These are phyloP conservation scores for Stagonosporopsis chrysanthemi DNA, from an alignment of 2,329 filamentous ascomycete species.

Conservation along the genomic window DNA sequence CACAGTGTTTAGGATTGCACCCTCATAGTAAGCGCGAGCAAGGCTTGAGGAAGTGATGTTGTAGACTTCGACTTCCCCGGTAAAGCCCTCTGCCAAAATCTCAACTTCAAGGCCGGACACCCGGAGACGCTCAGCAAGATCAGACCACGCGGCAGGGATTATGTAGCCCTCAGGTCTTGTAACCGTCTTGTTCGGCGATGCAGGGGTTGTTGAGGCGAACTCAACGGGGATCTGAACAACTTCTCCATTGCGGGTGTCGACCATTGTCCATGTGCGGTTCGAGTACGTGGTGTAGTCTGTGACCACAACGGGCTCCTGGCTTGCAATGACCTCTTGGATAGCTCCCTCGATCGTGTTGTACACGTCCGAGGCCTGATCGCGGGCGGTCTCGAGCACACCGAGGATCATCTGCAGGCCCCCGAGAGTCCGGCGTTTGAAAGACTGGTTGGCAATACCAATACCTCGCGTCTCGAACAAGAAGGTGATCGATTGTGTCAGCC, in stretches of 20 bases:
- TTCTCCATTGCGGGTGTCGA: conserved; percentile 41
- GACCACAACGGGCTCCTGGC: conserved; percentile 40
- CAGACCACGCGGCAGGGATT: conserved; percentile 47
- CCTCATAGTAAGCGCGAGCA: conserved; percentile 44
- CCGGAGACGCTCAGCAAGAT: conserved; percentile 43
- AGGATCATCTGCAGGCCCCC: conserved; percentile 46
- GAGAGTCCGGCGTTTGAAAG: conserved; percentile 43
- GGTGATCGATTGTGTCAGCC: conserved; percentile 44
- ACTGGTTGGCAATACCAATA: conserved; percentile 46
- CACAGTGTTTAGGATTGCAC: conserved; percentile 42
- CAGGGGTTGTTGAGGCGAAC: conserved; percentile 48
- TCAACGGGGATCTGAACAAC: conserved; percentile 45
- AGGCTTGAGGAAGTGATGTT: conserved; percentile 44
- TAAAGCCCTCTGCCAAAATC: conserved; percentile 36
- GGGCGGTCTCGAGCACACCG: conserved; percentile 45
- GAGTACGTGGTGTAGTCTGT: conserved; percentile 40
- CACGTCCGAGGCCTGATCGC: conserved; percentile 37
- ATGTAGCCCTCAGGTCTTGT: conserved; percentile 45
- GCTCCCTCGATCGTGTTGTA: conserved; percentile 40
- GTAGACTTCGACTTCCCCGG: conserved; percentile 43
- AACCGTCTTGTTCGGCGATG: conserved; percentile 45
- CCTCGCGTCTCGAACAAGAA: conserved; percentile 49
- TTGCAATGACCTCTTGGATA: conserved; percentile 34
- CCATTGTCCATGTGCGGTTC: conserved; percentile 45
- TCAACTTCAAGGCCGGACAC: conserved; percentile 46